phyloP scores from a whole-genome alignment of 2,329 filamentous ascomycete genomes.

The Sarocladium strictum region DNA sequence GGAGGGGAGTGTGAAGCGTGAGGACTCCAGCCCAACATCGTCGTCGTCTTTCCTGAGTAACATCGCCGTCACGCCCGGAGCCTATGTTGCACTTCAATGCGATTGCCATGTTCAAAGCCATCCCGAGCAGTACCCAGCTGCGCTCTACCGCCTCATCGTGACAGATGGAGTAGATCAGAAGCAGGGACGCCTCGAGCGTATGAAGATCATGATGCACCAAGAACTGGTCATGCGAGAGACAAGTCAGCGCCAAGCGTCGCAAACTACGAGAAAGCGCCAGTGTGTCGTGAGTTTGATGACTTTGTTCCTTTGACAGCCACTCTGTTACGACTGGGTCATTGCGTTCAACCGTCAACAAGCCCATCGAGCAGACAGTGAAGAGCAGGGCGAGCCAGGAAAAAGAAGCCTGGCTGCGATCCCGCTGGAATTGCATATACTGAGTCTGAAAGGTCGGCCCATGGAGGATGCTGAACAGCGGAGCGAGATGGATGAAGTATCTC shows the following conservation, averaged over 20 bases:
- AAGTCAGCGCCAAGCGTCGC: slow-evolving; percentile 13
- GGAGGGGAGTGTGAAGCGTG: slow-evolving; percentile 14
- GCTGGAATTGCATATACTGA: slow-evolving; percentile 12
- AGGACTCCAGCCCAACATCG: slow-evolving; percentile 17
- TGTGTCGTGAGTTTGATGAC: background rate
- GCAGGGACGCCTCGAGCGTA: slow-evolving; percentile 14
- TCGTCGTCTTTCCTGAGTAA: slow-evolving; percentile 14
- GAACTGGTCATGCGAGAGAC: slow-evolving; percentile 14
- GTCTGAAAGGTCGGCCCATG: slow-evolving; percentile 16
- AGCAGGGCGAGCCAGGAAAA: slow-evolving; percentile 15
- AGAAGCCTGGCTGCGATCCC: slow-evolving; percentile 4
- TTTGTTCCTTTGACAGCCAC: slow-evolving; percentile 9
- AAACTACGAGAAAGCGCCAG: background rate
- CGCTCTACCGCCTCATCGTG: slow-evolving; percentile 13
- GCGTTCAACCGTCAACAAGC: slow-evolving; percentile 10
- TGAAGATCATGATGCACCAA: slow-evolving; percentile 13
- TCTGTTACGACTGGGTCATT: slow-evolving; percentile 12
- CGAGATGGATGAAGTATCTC: slow-evolving; percentile 12
- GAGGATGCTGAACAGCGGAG: slow-evolving; percentile 14
- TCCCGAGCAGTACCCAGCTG: slow-evolving; percentile 15
- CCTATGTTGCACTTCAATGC: slow-evolving; percentile 13
- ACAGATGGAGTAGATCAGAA: slow-evolving; percentile 13
- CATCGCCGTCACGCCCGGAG: background rate
- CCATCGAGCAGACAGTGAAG: slow-evolving; percentile 14
- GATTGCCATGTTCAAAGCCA: slow-evolving; percentile 13